Base-by-base conservation (phyloP, 805 yeast species). In the Wilhelminamyces savonicus region DNA sequence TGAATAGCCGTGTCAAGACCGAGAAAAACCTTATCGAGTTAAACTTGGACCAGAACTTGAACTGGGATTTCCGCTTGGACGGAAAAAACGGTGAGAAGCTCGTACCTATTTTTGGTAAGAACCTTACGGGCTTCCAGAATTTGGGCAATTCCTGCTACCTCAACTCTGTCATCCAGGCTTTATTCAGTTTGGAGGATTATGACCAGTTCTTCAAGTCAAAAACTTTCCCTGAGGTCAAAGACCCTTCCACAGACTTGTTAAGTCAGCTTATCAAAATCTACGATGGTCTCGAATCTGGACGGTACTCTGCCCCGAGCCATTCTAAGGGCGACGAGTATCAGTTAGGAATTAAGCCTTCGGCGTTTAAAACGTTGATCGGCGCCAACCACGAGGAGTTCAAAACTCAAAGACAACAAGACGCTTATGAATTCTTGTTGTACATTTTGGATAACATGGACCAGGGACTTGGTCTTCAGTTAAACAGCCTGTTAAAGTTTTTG, bases 81-180 rank as follows among this genome's bases (percentile, higher is more conserved):
- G 78, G 78, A 29, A 73, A 76, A 1, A 63, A 76, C 36, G 96
- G 96, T 21, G 73, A 70, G 26, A 69, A 69, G 27, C 59, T 82
- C 30, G 46, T 53, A 9, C 84, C 85, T 2, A 61, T 90, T 1
- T 76, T 69, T 50, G 98, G 97, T 0, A 63, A 76, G 5, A 83
- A 76, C 0, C 62, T 82, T 19, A 84, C 94, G 0, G 99, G 98
- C 0, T 58, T 92, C 50, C 76, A 82, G 43, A 92, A 92, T 48
- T 59, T 92, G 40, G 98, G 98, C 3, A 92, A 92, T 47, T 81
- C 95, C 0, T 92, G 98, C 57, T 92, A 92, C 50, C 44, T 92
- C 37, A 82, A 87, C 27, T 81, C 95, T 1, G 86, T 78, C 0
- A 36, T 86, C 3, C 98, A 92, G 52, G 64, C 76, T 2, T 54